Evolutionary conservation across 2,329 filamentous ascomycete species (phyloP).

Genomic region (Acrocalymma vagum): DNA sequence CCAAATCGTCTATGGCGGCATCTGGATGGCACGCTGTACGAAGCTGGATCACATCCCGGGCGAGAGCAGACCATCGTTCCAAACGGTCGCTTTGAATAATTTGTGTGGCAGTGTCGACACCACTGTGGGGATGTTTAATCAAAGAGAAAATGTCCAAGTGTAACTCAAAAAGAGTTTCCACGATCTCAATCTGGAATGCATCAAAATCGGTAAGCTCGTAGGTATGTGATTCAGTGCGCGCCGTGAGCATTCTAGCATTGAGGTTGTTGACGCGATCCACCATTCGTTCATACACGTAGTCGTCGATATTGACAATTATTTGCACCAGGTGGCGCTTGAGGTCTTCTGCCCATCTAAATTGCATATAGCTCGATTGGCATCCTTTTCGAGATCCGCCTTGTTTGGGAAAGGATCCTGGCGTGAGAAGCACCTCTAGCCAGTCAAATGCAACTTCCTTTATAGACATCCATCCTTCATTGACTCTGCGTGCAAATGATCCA

Average conservation of each 20-base stretch:
- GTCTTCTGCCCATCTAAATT: constrained; percentile 62
- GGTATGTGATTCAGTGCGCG: constrained; percentile 15
- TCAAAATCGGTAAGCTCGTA: constrained; percentile 40
- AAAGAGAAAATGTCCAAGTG: constrained; percentile 72
- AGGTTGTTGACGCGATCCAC: constrained; percentile 41
- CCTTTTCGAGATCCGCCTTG: constrained; percentile 11
- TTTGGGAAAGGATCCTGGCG: constrained; percentile 44
- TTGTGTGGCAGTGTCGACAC: constrained; percentile 61
- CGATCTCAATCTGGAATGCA: constrained; percentile 58
- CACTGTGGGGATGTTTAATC: constrained; percentile 68
- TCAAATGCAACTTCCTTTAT: constrained; percentile 61
- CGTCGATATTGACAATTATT: constrained; percentile 63
- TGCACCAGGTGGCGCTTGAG: constrained; percentile 65
- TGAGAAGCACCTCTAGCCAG: constrained; percentile 63
- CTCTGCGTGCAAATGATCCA: constrained; percentile 48
- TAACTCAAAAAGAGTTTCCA: constrained; percentile 70
- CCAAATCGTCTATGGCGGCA: constrained; percentile 51
- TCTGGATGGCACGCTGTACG: constrained; percentile 33
- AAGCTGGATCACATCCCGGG: constrained; percentile 61
- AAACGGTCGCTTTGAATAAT: constrained; percentile 66
- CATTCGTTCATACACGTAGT: constrained; percentile 58
- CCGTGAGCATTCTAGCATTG: constrained; percentile 35
- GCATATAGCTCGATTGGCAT: constrained; percentile 59
- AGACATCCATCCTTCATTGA: constrained; percentile 59
- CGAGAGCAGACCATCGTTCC: constrained; percentile 66